Percentiles rank a stretch among this genome's conserved stretches.
phyloP scores from a whole-genome alignment of 176 grass and related monocot genomes.

The Chloris gayana region DNA sequence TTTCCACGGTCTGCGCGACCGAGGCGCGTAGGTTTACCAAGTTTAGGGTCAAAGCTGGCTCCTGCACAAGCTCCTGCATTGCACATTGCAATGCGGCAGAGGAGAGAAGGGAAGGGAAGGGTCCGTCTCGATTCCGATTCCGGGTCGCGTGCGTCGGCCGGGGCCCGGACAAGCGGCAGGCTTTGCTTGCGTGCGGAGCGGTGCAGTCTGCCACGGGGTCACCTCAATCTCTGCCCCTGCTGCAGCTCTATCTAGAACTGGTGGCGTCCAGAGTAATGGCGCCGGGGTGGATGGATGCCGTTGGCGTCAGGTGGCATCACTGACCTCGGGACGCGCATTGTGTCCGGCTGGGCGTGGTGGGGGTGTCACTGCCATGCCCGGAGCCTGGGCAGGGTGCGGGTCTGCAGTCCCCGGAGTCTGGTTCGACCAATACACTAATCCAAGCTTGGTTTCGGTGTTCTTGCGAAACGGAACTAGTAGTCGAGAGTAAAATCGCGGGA shows the following conservation, averaged over 20 bases:
- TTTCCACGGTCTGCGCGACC: neutral
- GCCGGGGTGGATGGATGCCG: too few relatives aligned
- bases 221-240: neutral
- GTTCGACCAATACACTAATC: too few relatives aligned
- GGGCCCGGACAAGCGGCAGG: neutral
- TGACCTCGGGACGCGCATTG: too few relatives aligned
- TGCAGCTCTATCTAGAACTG: neutral
- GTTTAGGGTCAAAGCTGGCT: neutral
- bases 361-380: too few relatives aligned
- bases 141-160: neutral
- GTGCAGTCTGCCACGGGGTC: neutral
- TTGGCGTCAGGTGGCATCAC: too few relatives aligned
- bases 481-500: too few relatives aligned
- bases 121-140: neutral
- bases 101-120: too few relatives aligned
- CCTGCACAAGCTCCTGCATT: neutral
- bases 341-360: too few relatives aligned
- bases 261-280: neutral
- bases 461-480: too few relatives aligned
- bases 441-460: too few relatives aligned
- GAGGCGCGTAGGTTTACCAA: neutral
- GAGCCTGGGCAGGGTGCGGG: neutral
- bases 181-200: neutral
- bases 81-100: too few relatives aligned
- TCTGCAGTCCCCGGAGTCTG: too few relatives aligned